These are phyloP conservation scores for Trametes polyzona DNA, from an alignment of 1,284 basidiomycete genomes.

Conservation along the genomic window DNA sequence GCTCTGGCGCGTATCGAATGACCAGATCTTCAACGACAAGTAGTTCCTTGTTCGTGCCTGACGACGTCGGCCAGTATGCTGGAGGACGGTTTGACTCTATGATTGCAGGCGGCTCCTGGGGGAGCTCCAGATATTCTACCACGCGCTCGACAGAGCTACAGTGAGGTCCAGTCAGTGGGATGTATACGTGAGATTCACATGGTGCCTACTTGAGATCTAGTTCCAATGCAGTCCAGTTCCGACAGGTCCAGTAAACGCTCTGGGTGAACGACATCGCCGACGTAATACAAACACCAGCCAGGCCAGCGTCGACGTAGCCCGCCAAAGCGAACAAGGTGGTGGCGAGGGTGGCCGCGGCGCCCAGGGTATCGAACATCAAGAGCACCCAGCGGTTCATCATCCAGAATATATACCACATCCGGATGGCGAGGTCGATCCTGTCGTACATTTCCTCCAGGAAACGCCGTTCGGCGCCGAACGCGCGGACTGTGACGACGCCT, in stretches of 20 bases:
- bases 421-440: constrained; percentile 68
- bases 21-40: constrained; percentile 67
- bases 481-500: constrained; percentile 84
- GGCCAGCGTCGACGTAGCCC: constrained; percentile 70
- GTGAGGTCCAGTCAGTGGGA: no score
- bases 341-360: constrained; percentile 63
- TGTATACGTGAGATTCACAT: no score
- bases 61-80: constrained; percentile 82
- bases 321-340: constrained; percentile 80
- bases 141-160: constrained; percentile 83
- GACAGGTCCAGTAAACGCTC: constrained; percentile 72
- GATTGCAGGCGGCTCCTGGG: constrained; percentile 79
- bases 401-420: constrained; percentile 83
- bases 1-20: constrained; percentile 83
- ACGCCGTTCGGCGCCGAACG: constrained; percentile 82
- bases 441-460: constrained; percentile 76
- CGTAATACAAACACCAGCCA: constrained; percentile 86
- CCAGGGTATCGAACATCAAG: constrained; percentile 78
- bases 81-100: constrained; percentile 73
- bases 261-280: constrained; percentile 67
- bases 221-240: constrained; percentile 62
- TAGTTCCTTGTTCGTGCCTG: constrained; percentile 52
- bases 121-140: constrained; percentile 87
- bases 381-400: constrained; percentile 83
- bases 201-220: constrained; percentile 67